Evolutionary conservation across 1,284 basidiomycete genomes (phyloP), one percentile per base, ranked within the genome.

Genomic region (Papiliotrema flavescens): DNA sequence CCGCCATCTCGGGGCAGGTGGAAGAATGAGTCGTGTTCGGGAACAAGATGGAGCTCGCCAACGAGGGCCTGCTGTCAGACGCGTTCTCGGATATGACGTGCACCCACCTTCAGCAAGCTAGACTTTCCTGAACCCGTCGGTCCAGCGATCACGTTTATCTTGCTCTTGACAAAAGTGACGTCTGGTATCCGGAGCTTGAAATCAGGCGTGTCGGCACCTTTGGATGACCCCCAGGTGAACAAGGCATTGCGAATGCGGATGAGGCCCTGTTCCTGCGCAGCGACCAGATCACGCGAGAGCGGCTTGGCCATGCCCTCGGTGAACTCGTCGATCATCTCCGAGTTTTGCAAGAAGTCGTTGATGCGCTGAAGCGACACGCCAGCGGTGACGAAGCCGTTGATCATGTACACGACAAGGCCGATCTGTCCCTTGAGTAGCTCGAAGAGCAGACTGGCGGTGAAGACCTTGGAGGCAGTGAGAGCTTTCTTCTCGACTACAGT

Each of bases 1-100:
- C 87, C 86, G 13, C 81, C 80, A 1, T 76, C 72, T 8, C 86
- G 80, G n/a, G 87, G 86, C 7, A 89, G 79, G 56, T 82, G 83
- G 70, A 80, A 85, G 79, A 83, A 86, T 0, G 85, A 82, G 35
- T 80, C 80, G 13, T 81, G 77, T 6, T 78, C 77, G 8, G 76
- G 69, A 52, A 74, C 66, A 43, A 75, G 75, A 58, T 76, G 71
- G 32, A 78, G 69, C 57, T 78, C 77, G 67, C 82, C 81, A 9
- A 84, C 74, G 6, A 83, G 72, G 6, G 80, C 80, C 75, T 81
- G 47, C 26, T n/a, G 47, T 69, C 50, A 61, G 61, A n/a, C 22
- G 22, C 35, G 34, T 22, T 17, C 14, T 8, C 3, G 2, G 3
- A 23, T 14, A 15, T 15, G 23, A n/a, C 4, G 5, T 11, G 9